Percentiles rank a stretch among this genome's conserved stretches.
Evolutionary conservation across 139 green algal genomes (phyloP).

Genomic region (Tetraselmis chui): DNA sequence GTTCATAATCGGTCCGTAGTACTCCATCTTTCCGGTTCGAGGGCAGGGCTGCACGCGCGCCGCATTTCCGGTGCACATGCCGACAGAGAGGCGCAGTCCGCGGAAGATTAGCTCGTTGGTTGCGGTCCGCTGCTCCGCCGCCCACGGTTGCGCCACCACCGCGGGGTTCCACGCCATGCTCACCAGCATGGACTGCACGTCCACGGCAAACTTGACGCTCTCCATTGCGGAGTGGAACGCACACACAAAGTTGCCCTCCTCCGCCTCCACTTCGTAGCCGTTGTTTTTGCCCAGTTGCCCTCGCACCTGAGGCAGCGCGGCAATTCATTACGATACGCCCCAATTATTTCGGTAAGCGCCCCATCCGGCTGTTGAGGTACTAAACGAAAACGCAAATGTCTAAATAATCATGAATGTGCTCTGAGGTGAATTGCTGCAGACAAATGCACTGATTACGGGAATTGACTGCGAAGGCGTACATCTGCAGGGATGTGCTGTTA

Average conservation of each 20-base stretch:
- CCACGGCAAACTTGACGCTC: background rate
- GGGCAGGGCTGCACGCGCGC: background rate
- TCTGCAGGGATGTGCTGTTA: no score
- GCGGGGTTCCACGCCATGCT: background rate
- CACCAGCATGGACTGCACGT: background rate
- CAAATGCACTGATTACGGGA: no score
- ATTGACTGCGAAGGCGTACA: no score
- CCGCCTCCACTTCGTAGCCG: background rate
- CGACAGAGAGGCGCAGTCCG: background rate
- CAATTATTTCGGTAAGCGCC: no score
- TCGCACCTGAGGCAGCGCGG: background rate
- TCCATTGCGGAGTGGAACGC: background rate
- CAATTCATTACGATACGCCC: no score
- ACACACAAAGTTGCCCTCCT: slow-evolving; percentile 2
- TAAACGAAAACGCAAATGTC: no score
- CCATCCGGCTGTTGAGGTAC: no score
- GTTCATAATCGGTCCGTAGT: slow-evolving; percentile 5
- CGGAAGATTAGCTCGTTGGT: background rate
- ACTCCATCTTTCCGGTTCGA: background rate
- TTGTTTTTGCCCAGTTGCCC: background rate
- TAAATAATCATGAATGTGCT: no score
- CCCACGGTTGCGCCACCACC: background rate
- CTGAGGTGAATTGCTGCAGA: no score
- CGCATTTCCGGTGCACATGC: background rate
- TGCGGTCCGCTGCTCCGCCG: background rate